Evolutionary conservation across 2,329 filamentous ascomycete genomes (phyloP).

Genomic region (Zelopaecilomyces penicillatus): DNA sequence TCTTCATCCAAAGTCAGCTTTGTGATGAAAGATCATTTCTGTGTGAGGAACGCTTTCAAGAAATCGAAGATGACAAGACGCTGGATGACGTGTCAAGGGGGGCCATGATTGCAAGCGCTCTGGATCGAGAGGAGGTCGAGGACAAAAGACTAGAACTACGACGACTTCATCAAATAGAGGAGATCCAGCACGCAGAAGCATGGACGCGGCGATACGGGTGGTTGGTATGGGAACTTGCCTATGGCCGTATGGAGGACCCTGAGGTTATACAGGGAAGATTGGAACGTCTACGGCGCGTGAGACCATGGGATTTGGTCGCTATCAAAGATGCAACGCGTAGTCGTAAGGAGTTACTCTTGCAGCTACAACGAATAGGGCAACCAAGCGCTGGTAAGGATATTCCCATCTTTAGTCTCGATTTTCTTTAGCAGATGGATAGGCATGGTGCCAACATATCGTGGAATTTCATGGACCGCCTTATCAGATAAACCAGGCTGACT

Average conservation of each 20-base stretch:
- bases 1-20: no score
- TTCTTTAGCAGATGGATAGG: no score
- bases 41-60: no score
- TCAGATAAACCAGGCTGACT: no score
- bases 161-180: constrained; percentile 12
- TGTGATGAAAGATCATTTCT: no score
- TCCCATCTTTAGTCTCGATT: no score
- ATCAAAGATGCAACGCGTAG: constrained; percentile 12
- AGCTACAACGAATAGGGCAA: no score
- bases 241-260: constrained; percentile 7
- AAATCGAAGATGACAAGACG: no score
- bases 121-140: constrained; percentile 3
- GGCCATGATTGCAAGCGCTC: not conserved
- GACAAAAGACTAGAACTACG: constrained; percentile 5
- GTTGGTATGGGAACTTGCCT: constrained; percentile 11
- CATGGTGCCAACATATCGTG: no score
- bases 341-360: constrained; percentile 5
- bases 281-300: constrained; percentile 9
- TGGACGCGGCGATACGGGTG: constrained; percentile 20
- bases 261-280: constrained; percentile 8
- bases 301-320: constrained; percentile 17
- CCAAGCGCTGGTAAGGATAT: no score
- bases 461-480: no score
- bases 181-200: constrained; percentile 18
- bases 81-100: not conserved